A percentile compares a stretch with the other conserved stretches of the same genome.
phyloP scores from a whole-genome alignment of 257 asterid species.

The Solanum sejunctum region DNA sequence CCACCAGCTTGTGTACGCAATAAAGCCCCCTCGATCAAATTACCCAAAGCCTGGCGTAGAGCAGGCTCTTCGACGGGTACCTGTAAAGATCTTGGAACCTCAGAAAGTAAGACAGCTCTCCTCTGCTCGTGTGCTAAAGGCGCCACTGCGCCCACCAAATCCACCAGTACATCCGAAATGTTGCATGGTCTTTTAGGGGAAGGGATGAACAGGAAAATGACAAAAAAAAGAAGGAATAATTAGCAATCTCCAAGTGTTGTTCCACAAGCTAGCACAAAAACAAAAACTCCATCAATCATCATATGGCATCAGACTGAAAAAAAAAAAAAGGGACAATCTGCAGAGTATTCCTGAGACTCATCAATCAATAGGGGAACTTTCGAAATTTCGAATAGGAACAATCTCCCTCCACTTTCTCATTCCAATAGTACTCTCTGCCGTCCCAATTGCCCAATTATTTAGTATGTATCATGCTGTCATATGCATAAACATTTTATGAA shows the following conservation, averaged over 20 bases:
- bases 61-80: conserved; percentile 89
- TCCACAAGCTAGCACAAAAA: background rate
- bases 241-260: background rate
- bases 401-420: background rate
- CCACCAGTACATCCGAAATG: conserved; percentile 51
- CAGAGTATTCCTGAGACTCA: background rate
- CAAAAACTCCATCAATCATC: background rate
- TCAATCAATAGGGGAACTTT: background rate
- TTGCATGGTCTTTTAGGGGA: conserved; percentile 51
- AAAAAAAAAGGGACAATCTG: background rate
- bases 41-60: conserved; percentile 88
- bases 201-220: background rate
- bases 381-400: too few relatives aligned
- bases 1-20: conserved; percentile 74
- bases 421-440: background rate
- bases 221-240: background rate
- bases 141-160: conserved; percentile 69
- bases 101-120: conserved; percentile 46
- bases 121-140: conserved; percentile 72
- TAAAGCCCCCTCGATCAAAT: conserved; percentile 84
- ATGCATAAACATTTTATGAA: background rate
- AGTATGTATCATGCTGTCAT: background rate
- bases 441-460: background rate
- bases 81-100: conserved; percentile 45
- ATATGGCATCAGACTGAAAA: background rate